Evolutionary conservation across 129 eudicot species (phyloP).

Genomic region (Arctium minus): DNA sequence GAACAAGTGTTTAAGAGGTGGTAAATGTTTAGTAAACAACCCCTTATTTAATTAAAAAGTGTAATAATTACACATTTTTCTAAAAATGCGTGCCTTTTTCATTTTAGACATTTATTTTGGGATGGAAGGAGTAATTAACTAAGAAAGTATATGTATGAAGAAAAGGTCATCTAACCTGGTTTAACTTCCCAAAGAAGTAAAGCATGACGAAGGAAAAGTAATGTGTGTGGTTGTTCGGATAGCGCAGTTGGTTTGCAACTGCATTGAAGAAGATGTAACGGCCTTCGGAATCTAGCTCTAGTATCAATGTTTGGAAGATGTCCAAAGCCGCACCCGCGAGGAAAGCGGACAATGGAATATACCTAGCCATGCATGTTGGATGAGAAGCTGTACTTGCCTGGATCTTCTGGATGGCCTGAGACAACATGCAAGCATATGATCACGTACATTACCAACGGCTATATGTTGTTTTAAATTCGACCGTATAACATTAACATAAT

Average conservation of each 20-base stretch:
- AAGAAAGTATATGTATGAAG: not conserved
- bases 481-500: too few relatives aligned
- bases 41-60: not conserved
- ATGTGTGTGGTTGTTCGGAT: conserved; percentile 96
- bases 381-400: conserved; percentile 61
- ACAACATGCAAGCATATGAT: not conserved
- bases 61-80: not conserved
- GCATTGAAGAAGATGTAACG: conserved; percentile 91
- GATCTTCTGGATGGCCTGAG: conserved; percentile 87
- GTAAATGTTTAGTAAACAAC: too few relatives aligned
- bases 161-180: conserved; percentile 52
- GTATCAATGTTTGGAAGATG: conserved; percentile 71
- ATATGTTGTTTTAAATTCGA: not conserved
- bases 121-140: not conserved
- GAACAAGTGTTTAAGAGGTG: too few relatives aligned
- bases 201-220: conserved; percentile 93
- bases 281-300: conserved; percentile 89
- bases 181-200: conserved; percentile 72
- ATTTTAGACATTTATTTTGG: not conserved
- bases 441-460: not conserved
- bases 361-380: conserved; percentile 51
- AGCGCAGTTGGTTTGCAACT: conserved; percentile 91
- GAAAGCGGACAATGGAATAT: conserved; percentile 43
- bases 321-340: conserved; percentile 75
- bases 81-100: not conserved